Conservation (phyloP, 441 rosid species). For the Monsonia emarginata region DNA sequence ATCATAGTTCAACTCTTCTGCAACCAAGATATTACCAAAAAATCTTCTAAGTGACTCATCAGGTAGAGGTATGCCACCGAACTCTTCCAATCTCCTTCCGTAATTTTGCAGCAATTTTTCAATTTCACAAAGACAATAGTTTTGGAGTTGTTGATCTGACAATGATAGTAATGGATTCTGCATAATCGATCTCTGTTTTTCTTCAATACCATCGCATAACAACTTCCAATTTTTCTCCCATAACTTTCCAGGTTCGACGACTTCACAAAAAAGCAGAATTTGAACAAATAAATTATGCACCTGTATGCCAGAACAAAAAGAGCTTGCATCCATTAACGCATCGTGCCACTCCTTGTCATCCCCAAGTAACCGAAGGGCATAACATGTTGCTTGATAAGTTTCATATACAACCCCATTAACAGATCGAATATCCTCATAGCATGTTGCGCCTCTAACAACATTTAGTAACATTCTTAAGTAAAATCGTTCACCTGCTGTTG, state of each 20-base stretch:
- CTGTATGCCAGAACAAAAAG: background rate
- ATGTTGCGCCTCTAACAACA: background rate
- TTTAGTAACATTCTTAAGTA: constrained; percentile 2
- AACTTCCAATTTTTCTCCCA: background rate
- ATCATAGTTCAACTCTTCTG: background rate
- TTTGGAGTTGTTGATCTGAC: background rate
- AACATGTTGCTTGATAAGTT: background rate
- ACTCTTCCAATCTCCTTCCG: background rate
- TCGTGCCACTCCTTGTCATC: constrained; percentile 13
- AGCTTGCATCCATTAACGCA: background rate
- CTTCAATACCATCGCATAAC: background rate
- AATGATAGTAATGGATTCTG: background rate
- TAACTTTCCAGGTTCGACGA: background rate
- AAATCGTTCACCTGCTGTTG: background rate
- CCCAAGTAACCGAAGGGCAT: constrained; percentile 11
- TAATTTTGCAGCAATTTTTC: background rate
- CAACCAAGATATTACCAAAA: background rate
- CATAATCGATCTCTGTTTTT: background rate
- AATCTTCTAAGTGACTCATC: background rate
- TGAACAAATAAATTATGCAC: background rate
- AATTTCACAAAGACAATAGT: background rate
- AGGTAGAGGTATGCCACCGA: background rate
- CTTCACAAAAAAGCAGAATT: background rate
- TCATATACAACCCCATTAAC: background rate
- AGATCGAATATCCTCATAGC: constrained; percentile 4